Conservation (phyloP, 345 rosid species). For the Camelina neglecta region DNA sequence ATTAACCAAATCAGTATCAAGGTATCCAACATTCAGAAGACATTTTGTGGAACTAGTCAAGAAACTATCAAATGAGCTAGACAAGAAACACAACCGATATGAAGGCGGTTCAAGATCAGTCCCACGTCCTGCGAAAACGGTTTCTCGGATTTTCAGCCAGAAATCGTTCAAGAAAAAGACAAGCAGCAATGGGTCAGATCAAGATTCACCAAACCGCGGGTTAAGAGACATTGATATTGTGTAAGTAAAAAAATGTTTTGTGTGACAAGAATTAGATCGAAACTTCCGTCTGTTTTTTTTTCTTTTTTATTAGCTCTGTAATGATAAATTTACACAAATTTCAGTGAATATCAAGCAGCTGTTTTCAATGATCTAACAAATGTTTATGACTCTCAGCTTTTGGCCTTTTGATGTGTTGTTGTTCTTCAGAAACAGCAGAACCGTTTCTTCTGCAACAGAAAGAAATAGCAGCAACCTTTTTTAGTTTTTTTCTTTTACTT, state of each 20-base stretch:
- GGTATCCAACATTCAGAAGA: constrained; percentile 82
- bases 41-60: constrained; percentile 61
- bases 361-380: constrained; percentile 38
- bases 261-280: constrained; percentile 22
- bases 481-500: no score
- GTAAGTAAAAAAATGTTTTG: constrained; percentile 38
- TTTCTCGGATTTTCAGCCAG: constrained; percentile 62
- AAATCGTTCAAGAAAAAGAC: constrained; percentile 63
- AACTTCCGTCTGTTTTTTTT: neutral
- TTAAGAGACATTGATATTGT: constrained; percentile 50
- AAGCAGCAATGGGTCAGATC: constrained; percentile 58
- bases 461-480: neutral
- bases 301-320: neutral
- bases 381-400: neutral
- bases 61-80: constrained; percentile 63
- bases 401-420: neutral
- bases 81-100: constrained; percentile 52
- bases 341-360: constrained; percentile 24
- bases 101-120: constrained; percentile 42
- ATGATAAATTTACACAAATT: constrained; percentile 32
- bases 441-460: constrained; percentile 65
- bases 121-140: constrained; percentile 59
- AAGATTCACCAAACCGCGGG: constrained; percentile 47
- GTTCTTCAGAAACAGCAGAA: constrained; percentile 71
- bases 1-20: constrained; percentile 74